Percentiles rank a stretch among this genome's conserved stretches.
These are phyloP conservation scores for Magnaporthiopsis rhizophila DNA, from an alignment of 2,329 filamentous ascomycete species.

Conservation along the genomic window DNA sequence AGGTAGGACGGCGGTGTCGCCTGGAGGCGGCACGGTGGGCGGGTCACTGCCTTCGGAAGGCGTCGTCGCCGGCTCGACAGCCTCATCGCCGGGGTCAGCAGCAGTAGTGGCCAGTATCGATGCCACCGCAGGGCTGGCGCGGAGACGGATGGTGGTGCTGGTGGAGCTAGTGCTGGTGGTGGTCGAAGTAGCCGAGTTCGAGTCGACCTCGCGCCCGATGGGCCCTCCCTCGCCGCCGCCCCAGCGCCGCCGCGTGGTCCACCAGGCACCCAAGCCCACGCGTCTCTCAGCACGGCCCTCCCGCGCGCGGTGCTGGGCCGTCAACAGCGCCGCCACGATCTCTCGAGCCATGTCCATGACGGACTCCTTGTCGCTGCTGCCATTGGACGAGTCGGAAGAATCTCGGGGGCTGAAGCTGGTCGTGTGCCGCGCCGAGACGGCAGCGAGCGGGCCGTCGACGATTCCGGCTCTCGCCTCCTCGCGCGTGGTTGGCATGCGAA, in stretches of 20 bases:
- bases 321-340: constrained; percentile 50
- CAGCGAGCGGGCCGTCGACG: constrained; percentile 54
- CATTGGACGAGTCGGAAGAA: background rate
- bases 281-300: constrained; percentile 47
- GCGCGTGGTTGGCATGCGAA: constrained; percentile 51
- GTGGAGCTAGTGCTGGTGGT: constrained; percentile 9
- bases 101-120: background rate
- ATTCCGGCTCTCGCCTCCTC: constrained; percentile 51
- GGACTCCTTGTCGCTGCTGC: constrained; percentile 37
- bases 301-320: constrained; percentile 55
- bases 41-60: background rate
- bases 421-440: constrained; percentile 48
- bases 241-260: constrained; percentile 53
- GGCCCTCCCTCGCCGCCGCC: constrained; percentile 55
- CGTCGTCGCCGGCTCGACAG: background rate
- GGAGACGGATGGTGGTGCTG: background rate
- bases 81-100: background rate
- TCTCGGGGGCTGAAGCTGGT: constrained; percentile 35
- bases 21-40: background rate
- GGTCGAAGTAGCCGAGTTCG: constrained; percentile 12
- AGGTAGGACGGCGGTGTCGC: background rate
- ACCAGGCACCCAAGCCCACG: constrained; percentile 53
- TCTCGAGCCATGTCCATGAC: constrained; percentile 55
- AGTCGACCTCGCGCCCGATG: constrained; percentile 52
- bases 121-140: background rate